These are phyloP conservation scores for Boletus huronensis DNA, from an alignment of 768 basidiomycete genomes.

Conservation along the genomic window DNA sequence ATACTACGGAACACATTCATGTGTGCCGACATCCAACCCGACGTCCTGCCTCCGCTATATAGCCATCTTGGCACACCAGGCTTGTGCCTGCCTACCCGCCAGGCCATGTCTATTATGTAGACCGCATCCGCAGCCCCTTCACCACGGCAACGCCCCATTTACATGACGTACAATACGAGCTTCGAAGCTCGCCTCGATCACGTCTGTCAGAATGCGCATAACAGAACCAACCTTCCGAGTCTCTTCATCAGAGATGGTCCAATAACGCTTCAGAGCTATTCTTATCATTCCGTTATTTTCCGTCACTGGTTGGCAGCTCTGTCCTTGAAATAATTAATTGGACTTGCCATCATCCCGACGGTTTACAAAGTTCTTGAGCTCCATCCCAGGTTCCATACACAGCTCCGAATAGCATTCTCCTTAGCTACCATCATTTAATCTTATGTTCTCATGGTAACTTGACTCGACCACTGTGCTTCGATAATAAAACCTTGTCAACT, in stretches of 20 bases:
- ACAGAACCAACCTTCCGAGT: too few species aligned
- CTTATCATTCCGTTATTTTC: slow-evolving; percentile 1
- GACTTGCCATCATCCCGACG: too few species aligned
- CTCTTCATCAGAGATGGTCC: slow-evolving; percentile 10
- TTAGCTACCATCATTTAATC: slow-evolving; percentile 19
- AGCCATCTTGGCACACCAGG: neutral
- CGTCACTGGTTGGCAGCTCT: neutral
- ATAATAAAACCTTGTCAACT: slow-evolving; percentile 16
- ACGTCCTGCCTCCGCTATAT: neutral
- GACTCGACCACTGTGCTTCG: neutral
- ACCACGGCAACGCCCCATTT: slow-evolving; percentile 11
- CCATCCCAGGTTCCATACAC: neutral
- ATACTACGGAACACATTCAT: neutral
- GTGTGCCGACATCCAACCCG: slow-evolving; percentile 2
- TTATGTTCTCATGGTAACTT: slow-evolving; percentile 9
- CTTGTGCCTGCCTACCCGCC: neutral
- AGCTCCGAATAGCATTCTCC: neutral
- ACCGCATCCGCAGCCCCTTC: neutral
- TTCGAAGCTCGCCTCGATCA: slow-evolving; percentile 3
- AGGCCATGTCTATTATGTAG: neutral
- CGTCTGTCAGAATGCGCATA: neutral
- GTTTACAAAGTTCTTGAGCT: neutral
- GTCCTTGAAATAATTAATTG: neutral
- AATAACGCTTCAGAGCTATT: slow-evolving; percentile 1
- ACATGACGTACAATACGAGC: slow-evolving; percentile 1